These are phyloP conservation scores for Suillus bovinus DNA, from an alignment of 768 basidiomycete genomes.

Conservation along the genomic window DNA sequence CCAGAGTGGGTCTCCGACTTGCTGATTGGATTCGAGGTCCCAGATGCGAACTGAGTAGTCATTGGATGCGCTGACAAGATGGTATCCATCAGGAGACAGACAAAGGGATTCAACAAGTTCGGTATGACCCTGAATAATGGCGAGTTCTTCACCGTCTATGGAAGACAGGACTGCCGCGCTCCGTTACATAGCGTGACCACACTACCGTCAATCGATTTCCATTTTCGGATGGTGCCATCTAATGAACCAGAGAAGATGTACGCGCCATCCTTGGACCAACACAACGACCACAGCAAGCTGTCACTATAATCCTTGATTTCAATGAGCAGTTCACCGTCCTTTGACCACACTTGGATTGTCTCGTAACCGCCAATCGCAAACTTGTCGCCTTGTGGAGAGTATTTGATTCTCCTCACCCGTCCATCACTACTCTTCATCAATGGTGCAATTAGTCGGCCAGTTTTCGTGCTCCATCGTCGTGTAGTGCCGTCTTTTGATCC, in stretches of 20 bases:
- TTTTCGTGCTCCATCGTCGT: constrained; percentile 15
- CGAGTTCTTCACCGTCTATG: not conserved
- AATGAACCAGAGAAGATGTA: not conserved
- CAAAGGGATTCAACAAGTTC: not conserved
- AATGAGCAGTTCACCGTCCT: not conserved
- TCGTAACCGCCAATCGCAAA: not conserved
- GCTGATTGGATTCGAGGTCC: not conserved
- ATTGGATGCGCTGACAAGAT: not conserved
- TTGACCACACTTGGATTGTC: not conserved
- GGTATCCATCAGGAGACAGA: not conserved
- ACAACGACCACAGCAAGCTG: not conserved
- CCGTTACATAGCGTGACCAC: no score
- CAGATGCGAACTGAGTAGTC: constrained; percentile 2
- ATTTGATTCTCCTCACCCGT: not conserved
- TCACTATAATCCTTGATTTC: not conserved
- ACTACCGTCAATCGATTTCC: not conserved
- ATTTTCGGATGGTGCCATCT: not conserved
- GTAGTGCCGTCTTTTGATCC: constrained; percentile 11
- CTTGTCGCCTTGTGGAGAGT: constrained; percentile 1
- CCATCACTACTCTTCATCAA: not conserved
- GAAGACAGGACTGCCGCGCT: no score
- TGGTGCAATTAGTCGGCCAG: not conserved
- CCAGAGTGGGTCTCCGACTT: constrained; percentile 45
- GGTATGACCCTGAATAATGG: not conserved
- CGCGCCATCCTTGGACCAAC: constrained; percentile 1